A percentile compares a stretch with the other conserved stretches of the same genome.
These are phyloP conservation scores for Colletotrichum navitas DNA, from an alignment of 2,329 filamentous ascomycete genomes.

Conservation along the genomic window DNA sequence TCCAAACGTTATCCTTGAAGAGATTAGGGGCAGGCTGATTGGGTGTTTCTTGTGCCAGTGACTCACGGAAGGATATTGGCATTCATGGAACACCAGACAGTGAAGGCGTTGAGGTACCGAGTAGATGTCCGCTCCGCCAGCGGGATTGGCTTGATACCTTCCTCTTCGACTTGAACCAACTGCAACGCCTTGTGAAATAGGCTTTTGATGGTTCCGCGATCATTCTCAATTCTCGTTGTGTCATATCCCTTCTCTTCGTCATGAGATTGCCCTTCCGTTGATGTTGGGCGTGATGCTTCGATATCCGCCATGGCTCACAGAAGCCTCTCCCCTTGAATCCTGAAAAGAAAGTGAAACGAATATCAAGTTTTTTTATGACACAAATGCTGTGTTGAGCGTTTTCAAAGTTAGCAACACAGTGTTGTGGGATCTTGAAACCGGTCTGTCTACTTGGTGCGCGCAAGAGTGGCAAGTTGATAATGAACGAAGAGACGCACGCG, in stretches of 20 bases:
- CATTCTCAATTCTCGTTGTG: background rate
- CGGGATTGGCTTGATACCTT: slow-evolving; percentile 59
- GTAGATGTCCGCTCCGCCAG: slow-evolving; percentile 56
- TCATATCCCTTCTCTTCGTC: slow-evolving; percentile 3
- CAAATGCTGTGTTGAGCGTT: background rate
- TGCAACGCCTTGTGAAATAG: slow-evolving; percentile 19
- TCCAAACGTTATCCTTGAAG: slow-evolving; percentile 69
- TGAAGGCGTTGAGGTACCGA: slow-evolving; percentile 60
- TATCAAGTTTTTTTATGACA: background rate
- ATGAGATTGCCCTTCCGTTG: background rate
- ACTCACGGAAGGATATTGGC: slow-evolving; percentile 59
- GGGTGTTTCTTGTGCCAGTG: slow-evolving; percentile 25
- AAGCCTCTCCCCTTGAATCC: background rate
- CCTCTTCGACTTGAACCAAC: slow-evolving; percentile 55
- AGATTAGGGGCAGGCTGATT: background rate
- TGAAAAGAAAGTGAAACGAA: background rate
- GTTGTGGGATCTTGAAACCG: background rate
- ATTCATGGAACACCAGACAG: slow-evolving; percentile 63
- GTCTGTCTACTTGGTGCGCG: background rate
- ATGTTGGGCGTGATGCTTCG: slow-evolving; percentile 9
- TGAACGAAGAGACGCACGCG: background rate
- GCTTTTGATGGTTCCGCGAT: background rate
- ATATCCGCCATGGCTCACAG: slow-evolving; percentile 17
- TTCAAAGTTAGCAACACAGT: background rate
- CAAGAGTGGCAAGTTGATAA: background rate